phyloP scores from a whole-genome alignment of 2,329 filamentous ascomycete species.

The Ceratocystis destructans region DNA sequence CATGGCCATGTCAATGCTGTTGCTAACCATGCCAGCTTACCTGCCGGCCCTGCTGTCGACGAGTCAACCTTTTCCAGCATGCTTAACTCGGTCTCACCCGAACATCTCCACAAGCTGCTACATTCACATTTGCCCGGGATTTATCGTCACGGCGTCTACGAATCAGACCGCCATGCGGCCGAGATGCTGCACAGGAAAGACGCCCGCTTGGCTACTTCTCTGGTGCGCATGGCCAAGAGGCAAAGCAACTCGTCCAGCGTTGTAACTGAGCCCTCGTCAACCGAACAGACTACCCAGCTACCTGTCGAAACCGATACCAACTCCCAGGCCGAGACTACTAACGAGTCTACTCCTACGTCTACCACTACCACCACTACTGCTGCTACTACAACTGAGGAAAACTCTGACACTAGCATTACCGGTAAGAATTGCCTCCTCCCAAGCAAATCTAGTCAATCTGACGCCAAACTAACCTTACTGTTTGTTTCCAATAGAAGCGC shows the following conservation, averaged over 20 bases:
- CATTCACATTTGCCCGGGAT: constrained; percentile 48
- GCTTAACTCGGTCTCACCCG: constrained; percentile 41
- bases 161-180: constrained; percentile 48
- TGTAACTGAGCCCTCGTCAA: constrained; percentile 21
- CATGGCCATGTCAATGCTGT: background rate
- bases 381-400: constrained; percentile 23
- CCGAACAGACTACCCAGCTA: constrained; percentile 17
- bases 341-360: constrained; percentile 12
- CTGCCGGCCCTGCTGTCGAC: constrained; percentile 5
- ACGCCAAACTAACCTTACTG: constrained; percentile 22
- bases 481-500: constrained; percentile 20
- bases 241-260: constrained; percentile 31
- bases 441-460: constrained; percentile 16
- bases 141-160: constrained; percentile 56
- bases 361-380: constrained; percentile 8
- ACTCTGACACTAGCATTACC: constrained; percentile 20
- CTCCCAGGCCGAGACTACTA: constrained; percentile 18
- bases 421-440: constrained; percentile 7
- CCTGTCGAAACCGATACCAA: constrained; percentile 8
- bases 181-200: constrained; percentile 49
- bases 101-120: constrained; percentile 51
- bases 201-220: constrained; percentile 45
- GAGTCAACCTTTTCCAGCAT: constrained; percentile 23
- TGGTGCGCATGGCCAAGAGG: constrained; percentile 52
- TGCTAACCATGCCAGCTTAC: background rate